These are phyloP conservation scores for Verticillium isaacii DNA, from an alignment of 2,329 filamentous ascomycete genomes.

Conservation along the genomic window DNA sequence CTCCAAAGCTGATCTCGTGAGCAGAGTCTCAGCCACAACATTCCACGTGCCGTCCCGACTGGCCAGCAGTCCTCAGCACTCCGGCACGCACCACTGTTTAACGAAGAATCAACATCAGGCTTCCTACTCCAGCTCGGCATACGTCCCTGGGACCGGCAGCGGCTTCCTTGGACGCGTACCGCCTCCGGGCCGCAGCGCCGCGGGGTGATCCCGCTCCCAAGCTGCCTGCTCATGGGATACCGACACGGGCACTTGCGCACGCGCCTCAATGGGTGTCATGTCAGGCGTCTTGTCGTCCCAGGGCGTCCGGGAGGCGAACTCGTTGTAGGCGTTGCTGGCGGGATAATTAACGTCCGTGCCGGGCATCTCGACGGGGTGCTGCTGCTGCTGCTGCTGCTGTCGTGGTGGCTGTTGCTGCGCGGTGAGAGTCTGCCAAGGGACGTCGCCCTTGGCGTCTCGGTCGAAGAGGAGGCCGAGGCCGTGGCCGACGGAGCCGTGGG, in stretches of 20 bases:
- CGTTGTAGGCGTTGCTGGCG: not conserved
- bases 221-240: not conserved
- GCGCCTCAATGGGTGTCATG: not conserved
- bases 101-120: no score
- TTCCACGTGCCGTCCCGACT: not conserved
- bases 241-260: not conserved
- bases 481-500: not conserved
- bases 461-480: not conserved
- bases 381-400: not conserved
- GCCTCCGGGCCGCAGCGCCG: not conserved
- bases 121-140: not conserved
- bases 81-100: no score
- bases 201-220: not conserved
- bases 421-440: conserved; percentile 3
- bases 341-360: not conserved
- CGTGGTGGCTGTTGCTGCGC: conserved; percentile 3
- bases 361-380: not conserved
- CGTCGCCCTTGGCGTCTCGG: not conserved
- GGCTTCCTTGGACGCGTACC: not conserved
- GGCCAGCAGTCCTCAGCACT: not conserved
- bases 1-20: not conserved
- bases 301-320: not conserved
- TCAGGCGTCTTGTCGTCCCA: conserved; percentile 2
- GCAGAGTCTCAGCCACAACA: not conserved
- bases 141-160: not conserved